A percentile compares a stretch with the other conserved stretches of the same genome.
Evolutionary conservation across 176 grass and related monocot species (phyloP).

Genomic region (Canna indica): DNA sequence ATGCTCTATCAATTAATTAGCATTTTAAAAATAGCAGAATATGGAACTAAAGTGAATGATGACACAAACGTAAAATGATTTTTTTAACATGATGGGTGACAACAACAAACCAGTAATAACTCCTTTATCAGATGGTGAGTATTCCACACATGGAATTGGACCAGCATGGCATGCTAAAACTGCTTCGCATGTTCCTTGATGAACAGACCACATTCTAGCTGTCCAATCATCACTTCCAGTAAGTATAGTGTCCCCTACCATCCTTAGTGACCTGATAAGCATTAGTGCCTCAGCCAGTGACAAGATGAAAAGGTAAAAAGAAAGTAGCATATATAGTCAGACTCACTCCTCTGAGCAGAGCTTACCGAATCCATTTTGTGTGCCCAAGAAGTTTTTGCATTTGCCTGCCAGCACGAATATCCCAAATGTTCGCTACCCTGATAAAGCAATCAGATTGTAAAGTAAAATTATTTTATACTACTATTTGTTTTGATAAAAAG

Average conservation of each 20-base stretch:
- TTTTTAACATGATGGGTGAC: slow-evolving; percentile 2
- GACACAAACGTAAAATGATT: background rate
- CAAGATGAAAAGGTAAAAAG: background rate
- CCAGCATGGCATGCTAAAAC: slow-evolving; percentile 96
- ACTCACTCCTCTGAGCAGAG: background rate
- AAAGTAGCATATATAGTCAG: slow-evolving; percentile 15
- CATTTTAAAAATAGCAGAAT: background rate
- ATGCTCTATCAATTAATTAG: background rate
- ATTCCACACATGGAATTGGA: slow-evolving; percentile 77
- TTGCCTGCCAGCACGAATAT: slow-evolving; percentile 82
- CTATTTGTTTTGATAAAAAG: background rate
- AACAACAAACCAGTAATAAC: slow-evolving; percentile 78
- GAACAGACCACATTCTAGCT: slow-evolving; percentile 90
- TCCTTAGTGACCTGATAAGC: slow-evolving; percentile 68
- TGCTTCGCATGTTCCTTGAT: slow-evolving; percentile 73
- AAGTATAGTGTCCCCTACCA: slow-evolving; percentile 80
- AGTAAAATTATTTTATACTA: background rate
- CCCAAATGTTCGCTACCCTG: slow-evolving; percentile 90
- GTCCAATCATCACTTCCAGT: slow-evolving; percentile 99
- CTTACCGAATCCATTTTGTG: slow-evolving; percentile 96
- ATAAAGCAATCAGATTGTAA: background rate
- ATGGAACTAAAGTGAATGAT: background rate
- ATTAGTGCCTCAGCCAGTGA: slow-evolving; percentile 11
- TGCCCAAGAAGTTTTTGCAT: slow-evolving; percentile 97
- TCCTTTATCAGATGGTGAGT: slow-evolving; percentile 94